phyloP scores from a whole-genome alignment of 1,284 basidiomycete species.

The Waitea zeae region DNA sequence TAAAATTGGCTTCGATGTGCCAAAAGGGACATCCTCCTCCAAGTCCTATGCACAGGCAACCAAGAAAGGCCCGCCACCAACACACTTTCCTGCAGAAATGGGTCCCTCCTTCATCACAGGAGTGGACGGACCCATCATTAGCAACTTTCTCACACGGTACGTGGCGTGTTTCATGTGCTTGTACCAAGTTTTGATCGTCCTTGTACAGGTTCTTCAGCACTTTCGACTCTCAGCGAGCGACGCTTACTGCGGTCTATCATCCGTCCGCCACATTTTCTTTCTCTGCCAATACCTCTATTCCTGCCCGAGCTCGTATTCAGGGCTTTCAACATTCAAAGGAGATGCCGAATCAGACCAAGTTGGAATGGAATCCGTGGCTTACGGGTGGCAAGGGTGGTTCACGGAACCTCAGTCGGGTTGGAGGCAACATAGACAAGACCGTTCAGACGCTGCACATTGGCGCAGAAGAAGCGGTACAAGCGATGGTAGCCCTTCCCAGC shows the following conservation, averaged over 20 bases:
- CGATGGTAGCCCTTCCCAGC: constrained; percentile 47
- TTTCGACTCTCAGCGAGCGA: constrained; percentile 64
- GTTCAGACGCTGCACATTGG: constrained; percentile 62
- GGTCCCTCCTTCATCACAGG: constrained; percentile 60
- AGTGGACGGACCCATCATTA: constrained; percentile 48
- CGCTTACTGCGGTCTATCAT: constrained; percentile 64
- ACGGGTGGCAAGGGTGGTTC: constrained; percentile 36
- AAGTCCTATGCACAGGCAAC: constrained; percentile 19
- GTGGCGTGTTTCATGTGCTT: constrained; percentile 10
- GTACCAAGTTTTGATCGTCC: constrained; percentile 7
- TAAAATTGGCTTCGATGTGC: constrained; percentile 55
- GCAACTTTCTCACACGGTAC: constrained; percentile 64
- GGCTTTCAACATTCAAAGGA: constrained; percentile 41
- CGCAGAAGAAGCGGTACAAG: constrained; percentile 44
- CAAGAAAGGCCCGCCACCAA: constrained; percentile 25
- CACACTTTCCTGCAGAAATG: constrained; percentile 60
- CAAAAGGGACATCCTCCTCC: constrained; percentile 27
- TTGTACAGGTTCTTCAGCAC: constrained; percentile 59
- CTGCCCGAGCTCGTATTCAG: constrained; percentile 49
- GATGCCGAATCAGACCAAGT: constrained; percentile 67
- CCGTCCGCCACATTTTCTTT: constrained; percentile 80
- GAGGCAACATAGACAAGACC: constrained; percentile 41
- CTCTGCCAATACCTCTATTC: constrained; percentile 68
- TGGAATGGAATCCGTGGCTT: constrained; percentile 63
- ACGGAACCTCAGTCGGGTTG: constrained; percentile 61